Conservation (phyloP, 2,329 filamentous ascomycete genomes). For the Apiospora aurea region DNA sequence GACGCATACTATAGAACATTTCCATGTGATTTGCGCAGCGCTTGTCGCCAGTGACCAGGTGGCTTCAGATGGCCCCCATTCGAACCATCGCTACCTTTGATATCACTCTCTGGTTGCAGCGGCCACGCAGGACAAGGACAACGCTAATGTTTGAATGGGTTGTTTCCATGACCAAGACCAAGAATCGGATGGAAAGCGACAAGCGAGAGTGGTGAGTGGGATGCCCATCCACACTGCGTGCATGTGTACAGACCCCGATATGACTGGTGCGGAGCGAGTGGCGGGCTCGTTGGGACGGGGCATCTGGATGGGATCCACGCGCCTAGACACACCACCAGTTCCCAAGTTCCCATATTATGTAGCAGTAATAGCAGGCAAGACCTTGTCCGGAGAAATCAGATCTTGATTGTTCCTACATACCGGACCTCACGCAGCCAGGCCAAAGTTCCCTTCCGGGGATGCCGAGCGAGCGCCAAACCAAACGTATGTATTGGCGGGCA, state of each 20-base stretch:
- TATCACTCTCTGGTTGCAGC: background rate
- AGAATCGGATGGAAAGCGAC: background rate
- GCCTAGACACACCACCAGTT: background rate
- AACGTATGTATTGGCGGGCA: background rate
- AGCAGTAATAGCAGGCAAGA: background rate
- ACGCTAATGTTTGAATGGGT: background rate
- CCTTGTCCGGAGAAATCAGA: constrained; percentile 7
- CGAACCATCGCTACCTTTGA: no score
- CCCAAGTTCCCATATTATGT: constrained; percentile 9
- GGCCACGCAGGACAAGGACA: background rate
- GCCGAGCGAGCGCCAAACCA: background rate
- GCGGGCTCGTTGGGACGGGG: background rate
- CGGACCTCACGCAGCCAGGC: background rate
- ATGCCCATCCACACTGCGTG: background rate
- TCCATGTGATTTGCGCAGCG: background rate
- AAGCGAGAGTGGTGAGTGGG: constrained; percentile 15
- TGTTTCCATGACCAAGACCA: constrained; percentile 5
- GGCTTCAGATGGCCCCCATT: no score
- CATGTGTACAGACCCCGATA: background rate
- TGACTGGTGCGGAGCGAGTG: constrained; percentile 1
- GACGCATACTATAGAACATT: background rate
- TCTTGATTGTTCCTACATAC: constrained; percentile 21
- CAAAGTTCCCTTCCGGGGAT: background rate
- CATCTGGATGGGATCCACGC: background rate
- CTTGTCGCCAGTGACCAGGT: background rate